Evolutionary conservation across 192 early-diverging fungal species (phyloP).

Genomic region (Podila horticola): DNA sequence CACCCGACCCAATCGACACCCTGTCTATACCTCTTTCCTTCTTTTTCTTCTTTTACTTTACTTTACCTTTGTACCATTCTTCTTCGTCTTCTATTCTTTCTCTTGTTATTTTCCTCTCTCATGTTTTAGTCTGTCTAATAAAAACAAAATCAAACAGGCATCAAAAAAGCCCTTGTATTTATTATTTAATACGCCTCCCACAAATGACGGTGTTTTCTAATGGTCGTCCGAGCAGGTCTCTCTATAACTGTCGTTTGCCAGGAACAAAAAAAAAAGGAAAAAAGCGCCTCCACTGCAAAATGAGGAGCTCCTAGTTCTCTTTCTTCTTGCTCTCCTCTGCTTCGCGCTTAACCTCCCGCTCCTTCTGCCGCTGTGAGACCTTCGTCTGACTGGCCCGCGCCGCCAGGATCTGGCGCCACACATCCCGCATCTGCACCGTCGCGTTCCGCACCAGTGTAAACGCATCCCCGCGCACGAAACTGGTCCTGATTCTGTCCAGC

Average conservation of each 20-base stretch:
- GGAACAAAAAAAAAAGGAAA: too few relatives aligned
- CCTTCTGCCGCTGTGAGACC: background rate
- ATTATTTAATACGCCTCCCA: too few relatives aligned
- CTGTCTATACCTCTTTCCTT: background rate
- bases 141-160: too few relatives aligned
- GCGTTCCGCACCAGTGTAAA: slow-evolving; percentile 7
- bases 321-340: background rate
- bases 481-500: slow-evolving; percentile 22
- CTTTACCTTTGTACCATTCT: too few relatives aligned
- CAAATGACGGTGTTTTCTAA: too few relatives aligned
- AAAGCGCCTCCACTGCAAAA: too few relatives aligned
- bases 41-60: background rate
- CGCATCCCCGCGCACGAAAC: slow-evolving; percentile 24
- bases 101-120: background rate
- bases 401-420: slow-evolving; percentile 30
- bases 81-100: too few relatives aligned
- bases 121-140: background rate
- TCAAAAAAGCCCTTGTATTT: too few relatives aligned
- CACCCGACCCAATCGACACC: too few relatives aligned
- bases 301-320: too few relatives aligned
- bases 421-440: slow-evolving; percentile 23
- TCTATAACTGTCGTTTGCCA: too few relatives aligned
- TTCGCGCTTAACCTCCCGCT: background rate
- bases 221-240: too few relatives aligned
- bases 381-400: slow-evolving; percentile 2